These are phyloP conservation scores for Lentinula lateritia DNA, from an alignment of 768 basidiomycete genomes.

Conservation along the genomic window DNA sequence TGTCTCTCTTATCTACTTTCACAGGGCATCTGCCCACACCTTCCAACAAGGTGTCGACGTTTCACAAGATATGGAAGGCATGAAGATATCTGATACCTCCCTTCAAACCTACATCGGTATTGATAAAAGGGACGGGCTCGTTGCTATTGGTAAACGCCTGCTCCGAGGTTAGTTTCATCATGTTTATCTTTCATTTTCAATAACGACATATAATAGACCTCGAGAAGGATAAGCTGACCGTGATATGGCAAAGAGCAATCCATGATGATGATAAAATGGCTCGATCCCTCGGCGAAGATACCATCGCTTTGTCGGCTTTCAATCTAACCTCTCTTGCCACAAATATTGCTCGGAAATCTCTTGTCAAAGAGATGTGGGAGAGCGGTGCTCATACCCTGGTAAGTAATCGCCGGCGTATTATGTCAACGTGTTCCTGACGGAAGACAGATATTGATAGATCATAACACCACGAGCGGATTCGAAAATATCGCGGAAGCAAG, in stretches of 20 bases:
- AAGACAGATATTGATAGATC: constrained; percentile 78
- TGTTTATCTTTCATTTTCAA: constrained; percentile 4
- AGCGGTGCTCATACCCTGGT: constrained; percentile 86
- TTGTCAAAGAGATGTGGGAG: constrained; percentile 86
- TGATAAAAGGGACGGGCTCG: constrained; percentile 71
- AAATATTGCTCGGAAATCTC: constrained; percentile 50
- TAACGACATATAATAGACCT: constrained; percentile 29
- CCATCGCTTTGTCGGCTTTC: constrained; percentile 82
- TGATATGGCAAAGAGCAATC: constrained; percentile 56
- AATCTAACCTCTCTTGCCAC: constrained; percentile 70
- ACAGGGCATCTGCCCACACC: constrained; percentile 26
- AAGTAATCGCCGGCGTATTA: constrained; percentile 11
- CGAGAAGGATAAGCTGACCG: constrained; percentile 36
- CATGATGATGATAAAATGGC: constrained; percentile 38
- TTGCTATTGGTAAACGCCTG: constrained; percentile 60
- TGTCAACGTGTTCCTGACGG: constrained; percentile 6
- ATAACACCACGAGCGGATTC: constrained; percentile 72
- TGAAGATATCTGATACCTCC: constrained; percentile 40
- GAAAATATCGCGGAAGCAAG: constrained; percentile 73
- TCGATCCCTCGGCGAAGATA: constrained; percentile 37
- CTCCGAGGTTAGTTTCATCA: constrained; percentile 38
- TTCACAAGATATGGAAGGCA: constrained; percentile 23
- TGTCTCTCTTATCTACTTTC: background rate
- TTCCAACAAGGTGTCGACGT: constrained; percentile 42
- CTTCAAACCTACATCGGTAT: constrained; percentile 65